Conservation (phyloP, 169 alveolate genomes). For the Eimeria acervulina region DNA sequence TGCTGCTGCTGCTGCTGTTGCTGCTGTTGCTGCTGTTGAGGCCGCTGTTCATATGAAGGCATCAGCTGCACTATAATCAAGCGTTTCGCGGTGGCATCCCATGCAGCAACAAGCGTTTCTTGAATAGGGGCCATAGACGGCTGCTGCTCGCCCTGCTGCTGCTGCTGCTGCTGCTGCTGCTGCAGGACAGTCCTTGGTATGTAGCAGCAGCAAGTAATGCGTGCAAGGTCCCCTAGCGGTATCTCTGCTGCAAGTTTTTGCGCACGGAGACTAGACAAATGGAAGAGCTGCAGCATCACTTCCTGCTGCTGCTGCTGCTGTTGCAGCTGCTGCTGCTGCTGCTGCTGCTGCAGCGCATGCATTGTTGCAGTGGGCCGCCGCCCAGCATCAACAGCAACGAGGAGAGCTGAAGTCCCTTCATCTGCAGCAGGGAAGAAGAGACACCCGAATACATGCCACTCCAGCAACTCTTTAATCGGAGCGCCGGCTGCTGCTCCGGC, state of each 20-base stretch:
- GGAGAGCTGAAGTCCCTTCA: conserved; percentile 39
- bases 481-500: too few relatives aligned
- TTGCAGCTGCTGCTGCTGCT: conserved; percentile 31
- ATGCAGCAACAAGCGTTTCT: conserved; percentile 54
- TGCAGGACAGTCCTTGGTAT: not conserved
- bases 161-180: conserved; percentile 75
- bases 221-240: conserved; percentile 26
- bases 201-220: conserved; percentile 36
- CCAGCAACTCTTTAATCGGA: not conserved
- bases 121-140: not conserved
- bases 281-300: conserved; percentile 17
- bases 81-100: conserved; percentile 39
- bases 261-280: conserved; percentile 25
- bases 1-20: conserved; percentile 45
- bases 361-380: conserved; percentile 48
- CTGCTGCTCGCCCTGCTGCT: conserved; percentile 27
- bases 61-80: conserved; percentile 29
- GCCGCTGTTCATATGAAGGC: conserved; percentile 26
- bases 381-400: conserved; percentile 3
- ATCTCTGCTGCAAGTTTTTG: conserved; percentile 47
- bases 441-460: conserved; percentile 30
- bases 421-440: conserved; percentile 58
- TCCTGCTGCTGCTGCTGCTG: conserved; percentile 47
- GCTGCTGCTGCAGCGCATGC: conserved; percentile 68
- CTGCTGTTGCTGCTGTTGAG: conserved; percentile 36